Conservation (phyloP, 805 yeast genomes). For the Yamadazyma insecticola region DNA sequence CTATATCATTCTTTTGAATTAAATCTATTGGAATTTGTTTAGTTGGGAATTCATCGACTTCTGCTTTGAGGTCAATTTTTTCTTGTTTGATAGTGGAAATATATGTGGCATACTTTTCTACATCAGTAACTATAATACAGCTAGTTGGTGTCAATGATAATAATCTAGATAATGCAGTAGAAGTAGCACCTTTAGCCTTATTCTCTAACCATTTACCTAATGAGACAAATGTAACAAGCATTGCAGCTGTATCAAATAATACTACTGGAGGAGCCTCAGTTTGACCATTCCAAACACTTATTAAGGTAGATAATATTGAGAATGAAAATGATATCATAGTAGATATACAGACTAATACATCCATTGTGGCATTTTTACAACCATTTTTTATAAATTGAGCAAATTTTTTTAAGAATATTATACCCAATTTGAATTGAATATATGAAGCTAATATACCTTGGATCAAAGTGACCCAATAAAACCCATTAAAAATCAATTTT, state of each 20-base stretch:
- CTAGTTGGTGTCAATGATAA: constrained; percentile 75
- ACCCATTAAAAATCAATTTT: constrained; percentile 49
- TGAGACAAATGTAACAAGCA: constrained; percentile 80
- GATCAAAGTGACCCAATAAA: constrained; percentile 59
- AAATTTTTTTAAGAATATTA: constrained; percentile 61
- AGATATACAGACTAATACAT: constrained; percentile 78
- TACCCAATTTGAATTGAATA: constrained; percentile 65
- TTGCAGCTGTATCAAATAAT: constrained; percentile 80
- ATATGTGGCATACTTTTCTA: constrained; percentile 17
- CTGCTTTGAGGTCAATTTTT: constrained; percentile 5
- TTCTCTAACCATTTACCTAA: constrained; percentile 91
- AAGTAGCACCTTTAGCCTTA: constrained; percentile 89
- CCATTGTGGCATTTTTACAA: constrained; percentile 73
- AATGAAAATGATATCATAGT: constrained; percentile 74
- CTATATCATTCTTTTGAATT: constrained; percentile 72
- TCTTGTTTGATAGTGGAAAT: constrained; percentile 5
- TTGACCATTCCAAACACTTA: constrained; percentile 41
- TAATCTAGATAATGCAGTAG: constrained; percentile 78
- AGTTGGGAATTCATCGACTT: constrained; percentile 27
- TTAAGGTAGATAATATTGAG: constrained; percentile 59
- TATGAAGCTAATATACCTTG: constrained; percentile 55
- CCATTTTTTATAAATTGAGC: constrained; percentile 61
- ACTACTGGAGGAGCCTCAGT: constrained; percentile 53
- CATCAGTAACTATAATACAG: constrained; percentile 58
- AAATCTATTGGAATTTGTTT: constrained; percentile 65